Base-by-base conservation (phyloP, 2,329 filamentous ascomycete species). In the Myriangium duriaei region DNA sequence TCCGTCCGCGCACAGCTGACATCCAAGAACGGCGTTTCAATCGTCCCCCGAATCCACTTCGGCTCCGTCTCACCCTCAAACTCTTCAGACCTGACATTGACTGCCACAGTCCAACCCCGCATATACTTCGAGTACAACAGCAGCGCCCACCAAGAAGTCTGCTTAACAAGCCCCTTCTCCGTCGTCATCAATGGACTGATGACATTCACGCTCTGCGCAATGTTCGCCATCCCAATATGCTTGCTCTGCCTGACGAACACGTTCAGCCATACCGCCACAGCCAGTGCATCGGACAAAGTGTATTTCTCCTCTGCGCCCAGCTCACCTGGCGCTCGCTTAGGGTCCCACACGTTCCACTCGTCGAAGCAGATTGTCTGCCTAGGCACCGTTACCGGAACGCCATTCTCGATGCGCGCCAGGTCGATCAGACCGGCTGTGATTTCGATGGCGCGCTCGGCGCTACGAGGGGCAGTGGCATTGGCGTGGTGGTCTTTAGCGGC, bases 271-370 rank as follows among this genome's bases (percentile, higher is more conserved):
- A 81, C 69, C 2, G 71, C 72, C 0, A 86, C 80, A n/a, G 79
- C 81, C 11, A 86, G 65, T 1, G 79, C 79, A 47, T 86, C 81
- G 0, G 77, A 82, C 5, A 86, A 68, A 0, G 76, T 84, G 61
- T 86, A 83, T 49, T 59, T 63, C 53, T 86, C 80, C 58, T 86
- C 81, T 4, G 77, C 81, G 11, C 81, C 81, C 43, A 71, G 56
- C 49, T 80, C 74, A 11, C 81, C 81, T 0, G 78, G 78, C 0
- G 81, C 80, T 6, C 80, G 72, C 37, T 68, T 64, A 1, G 79
- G 78, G 49, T 84, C 79, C 81, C 81, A 87, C 6, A 86, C 80
- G 54, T 86, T 87, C 81, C 81, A 86, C 58, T 86, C 81, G 53
- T 87, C 81, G 53, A 86, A 86, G 64, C 81, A 86, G 54, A 87